phyloP scores from a whole-genome alignment of 345 rosid genomes.

The Eucalyptus rudis region DNA sequence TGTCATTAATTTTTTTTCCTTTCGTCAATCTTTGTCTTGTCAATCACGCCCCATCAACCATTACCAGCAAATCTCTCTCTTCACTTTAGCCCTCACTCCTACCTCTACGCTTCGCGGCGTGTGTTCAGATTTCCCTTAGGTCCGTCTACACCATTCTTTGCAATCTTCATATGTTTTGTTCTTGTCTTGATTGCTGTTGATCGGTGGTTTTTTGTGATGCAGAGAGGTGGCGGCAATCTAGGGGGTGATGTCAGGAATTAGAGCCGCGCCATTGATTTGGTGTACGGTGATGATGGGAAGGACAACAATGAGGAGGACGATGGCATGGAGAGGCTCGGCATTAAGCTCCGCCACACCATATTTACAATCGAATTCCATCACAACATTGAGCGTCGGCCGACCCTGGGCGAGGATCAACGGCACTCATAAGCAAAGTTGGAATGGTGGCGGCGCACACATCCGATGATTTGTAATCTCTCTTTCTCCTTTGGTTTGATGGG shows the following conservation, averaged over 20 bases:
- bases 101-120: not conserved
- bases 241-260: too few species aligned
- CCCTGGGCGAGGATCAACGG: not conserved
- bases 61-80: not conserved
- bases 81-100: not conserved
- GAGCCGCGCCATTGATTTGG: too few species aligned
- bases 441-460: not conserved
- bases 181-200: too few species aligned
- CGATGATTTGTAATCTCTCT: not conserved
- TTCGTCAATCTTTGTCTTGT: too few species aligned
- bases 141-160: not conserved
- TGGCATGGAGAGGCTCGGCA: too few species aligned
- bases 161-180: too few species aligned
- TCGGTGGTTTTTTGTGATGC: too few species aligned
- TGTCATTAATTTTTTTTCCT: too few species aligned
- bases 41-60: not conserved
- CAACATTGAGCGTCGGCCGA: accelerated
- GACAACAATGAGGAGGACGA: too few species aligned
- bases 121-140: not conserved
- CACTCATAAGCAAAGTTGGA: not conserved
- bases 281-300: too few species aligned
- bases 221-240: accelerated
- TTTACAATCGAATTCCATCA: too few species aligned
- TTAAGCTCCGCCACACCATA: too few species aligned
- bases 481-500: not conserved